Conservation (phyloP, 495 filamentous ascomycete species). For the Friedmanniomyces endolithicus region DNA sequence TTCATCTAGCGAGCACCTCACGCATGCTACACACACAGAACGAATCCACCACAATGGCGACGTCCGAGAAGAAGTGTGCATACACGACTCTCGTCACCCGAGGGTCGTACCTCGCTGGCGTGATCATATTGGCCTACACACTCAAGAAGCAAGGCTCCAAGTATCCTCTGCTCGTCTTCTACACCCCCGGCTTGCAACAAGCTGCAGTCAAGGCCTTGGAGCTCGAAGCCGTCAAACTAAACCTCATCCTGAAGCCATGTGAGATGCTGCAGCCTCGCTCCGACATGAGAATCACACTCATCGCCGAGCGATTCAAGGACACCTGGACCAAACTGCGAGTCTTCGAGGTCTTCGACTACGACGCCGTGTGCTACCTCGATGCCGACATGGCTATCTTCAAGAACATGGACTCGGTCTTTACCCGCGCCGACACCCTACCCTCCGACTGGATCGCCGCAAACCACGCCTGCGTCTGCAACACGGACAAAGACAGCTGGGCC, state of each 20-base stretch:
- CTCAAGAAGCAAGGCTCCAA: slow-evolving; percentile 33
- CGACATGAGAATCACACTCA: slow-evolving; percentile 21
- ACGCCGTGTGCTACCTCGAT: slow-evolving; percentile 38
- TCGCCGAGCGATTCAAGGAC: slow-evolving; percentile 38
- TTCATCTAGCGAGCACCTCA: neutral
- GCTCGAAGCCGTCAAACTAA: slow-evolving; percentile 26
- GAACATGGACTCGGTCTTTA: slow-evolving; percentile 38
- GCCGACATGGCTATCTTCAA: slow-evolving; percentile 38
- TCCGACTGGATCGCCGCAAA: slow-evolving; percentile 37
- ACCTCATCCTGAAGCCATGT: slow-evolving; percentile 27
- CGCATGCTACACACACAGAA: neutral
- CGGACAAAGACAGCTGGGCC: slow-evolving; percentile 38
- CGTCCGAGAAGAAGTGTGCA: slow-evolving; percentile 16
- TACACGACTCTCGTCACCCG: slow-evolving; percentile 40
- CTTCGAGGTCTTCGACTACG: slow-evolving; percentile 34
- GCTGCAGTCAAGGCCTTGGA: slow-evolving; percentile 27
- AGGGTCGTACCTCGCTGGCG: slow-evolving; percentile 40
- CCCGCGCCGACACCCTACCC: slow-evolving; percentile 15
- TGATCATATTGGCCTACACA: slow-evolving; percentile 37
- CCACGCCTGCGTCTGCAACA: slow-evolving; percentile 43
- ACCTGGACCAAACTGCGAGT: slow-evolving; percentile 47
- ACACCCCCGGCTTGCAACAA: slow-evolving; percentile 31
- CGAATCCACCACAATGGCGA: neutral
- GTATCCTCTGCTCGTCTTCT: slow-evolving; percentile 38
- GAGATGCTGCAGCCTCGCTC: slow-evolving; percentile 27